Conservation (phyloP, 1,284 basidiomycete species). For the Fomes fomentarius region DNA sequence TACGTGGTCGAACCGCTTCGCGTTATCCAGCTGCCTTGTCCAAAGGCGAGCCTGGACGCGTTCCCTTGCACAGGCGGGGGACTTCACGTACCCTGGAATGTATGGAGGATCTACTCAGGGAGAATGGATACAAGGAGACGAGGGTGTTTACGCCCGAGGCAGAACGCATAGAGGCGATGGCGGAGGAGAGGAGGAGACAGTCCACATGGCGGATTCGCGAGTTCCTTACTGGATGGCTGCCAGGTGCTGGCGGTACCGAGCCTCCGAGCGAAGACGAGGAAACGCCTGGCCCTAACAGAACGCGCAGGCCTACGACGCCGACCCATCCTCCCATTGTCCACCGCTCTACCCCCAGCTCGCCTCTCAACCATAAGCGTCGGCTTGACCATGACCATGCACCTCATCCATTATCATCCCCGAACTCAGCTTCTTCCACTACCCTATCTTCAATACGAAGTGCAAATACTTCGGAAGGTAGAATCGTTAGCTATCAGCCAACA, state of each 20-base stretch:
- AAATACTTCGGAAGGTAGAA: slow-evolving; percentile 17
- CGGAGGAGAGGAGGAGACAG: slow-evolving; percentile 30
- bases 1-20: slow-evolving; percentile 31
- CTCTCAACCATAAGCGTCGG: slow-evolving; percentile 32
- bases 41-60: slow-evolving; percentile 44
- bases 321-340: slow-evolving; percentile 1
- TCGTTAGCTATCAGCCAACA: slow-evolving; percentile 22
- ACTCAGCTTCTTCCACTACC: slow-evolving; percentile 24
- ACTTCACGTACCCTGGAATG: slow-evolving; percentile 80
- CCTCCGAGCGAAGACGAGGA: slow-evolving; percentile 15
- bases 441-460: slow-evolving; percentile 25
- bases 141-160: slow-evolving; percentile 84
- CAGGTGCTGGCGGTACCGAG: slow-evolving; percentile 24
- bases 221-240: slow-evolving; percentile 60
- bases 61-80: slow-evolving; percentile 73
- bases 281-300: slow-evolving; percentile 1
- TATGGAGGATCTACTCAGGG: slow-evolving; percentile 79
- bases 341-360: slow-evolving; percentile 38
- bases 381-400: slow-evolving; percentile 4
- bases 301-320: slow-evolving; percentile 1
- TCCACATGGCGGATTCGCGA: slow-evolving; percentile 22
- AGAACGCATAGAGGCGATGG: slow-evolving; percentile 49
- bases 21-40: slow-evolving; percentile 61
- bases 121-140: slow-evolving; percentile 90
- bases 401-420: slow-evolving; percentile 18